Evolutionary conservation across 2,329 filamentous ascomycete genomes (phyloP).

Genomic region (Apiospora pterosperma): DNA sequence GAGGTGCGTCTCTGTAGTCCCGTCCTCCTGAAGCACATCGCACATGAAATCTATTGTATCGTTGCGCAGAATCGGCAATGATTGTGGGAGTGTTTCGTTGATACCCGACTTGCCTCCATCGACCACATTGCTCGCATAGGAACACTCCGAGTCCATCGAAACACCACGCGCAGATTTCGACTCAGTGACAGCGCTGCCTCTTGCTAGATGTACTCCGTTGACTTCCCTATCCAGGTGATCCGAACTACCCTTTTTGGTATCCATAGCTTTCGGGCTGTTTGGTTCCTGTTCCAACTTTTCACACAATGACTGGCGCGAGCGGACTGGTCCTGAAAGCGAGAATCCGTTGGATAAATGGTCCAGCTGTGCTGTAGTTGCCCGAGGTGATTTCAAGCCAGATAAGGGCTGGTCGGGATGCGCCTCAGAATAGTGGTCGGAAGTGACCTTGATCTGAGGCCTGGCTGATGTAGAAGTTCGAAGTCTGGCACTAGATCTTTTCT

Average conservation of each 20-base stretch:
- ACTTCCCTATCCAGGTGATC: not conserved
- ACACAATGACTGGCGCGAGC: not conserved
- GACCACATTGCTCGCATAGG: slow-evolving; percentile 12
- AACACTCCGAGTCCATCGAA: slow-evolving; percentile 6
- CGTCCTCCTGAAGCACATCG: slow-evolving; percentile 55
- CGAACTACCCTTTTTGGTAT: too few relatives aligned
- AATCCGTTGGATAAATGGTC: not conserved
- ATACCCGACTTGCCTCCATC: slow-evolving; percentile 17
- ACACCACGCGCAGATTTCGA: not conserved
- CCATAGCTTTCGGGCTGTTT: not conserved
- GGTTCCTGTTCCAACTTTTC: not conserved
- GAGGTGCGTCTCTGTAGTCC: slow-evolving; percentile 46
- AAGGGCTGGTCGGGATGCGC: not conserved
- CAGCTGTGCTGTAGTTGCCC: not conserved
- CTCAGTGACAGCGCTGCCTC: not conserved
- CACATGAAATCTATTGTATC: slow-evolving; percentile 59
- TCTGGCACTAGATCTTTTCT: not conserved
- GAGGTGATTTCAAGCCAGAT: slow-evolving; percentile 2
- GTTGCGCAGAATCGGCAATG: slow-evolving; percentile 49
- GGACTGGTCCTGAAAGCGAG: not conserved
- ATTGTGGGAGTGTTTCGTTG: slow-evolving; percentile 50
- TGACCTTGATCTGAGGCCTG: slow-evolving; percentile 1
- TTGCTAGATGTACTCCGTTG: not conserved
- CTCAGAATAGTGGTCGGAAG: not conserved
- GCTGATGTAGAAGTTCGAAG: not conserved